A percentile compares a stretch with the other conserved stretches of the same genome.
These are phyloP conservation scores for Tolypocladium endophyticum DNA, from an alignment of 2,329 filamentous ascomycete species.

Conservation along the genomic window DNA sequence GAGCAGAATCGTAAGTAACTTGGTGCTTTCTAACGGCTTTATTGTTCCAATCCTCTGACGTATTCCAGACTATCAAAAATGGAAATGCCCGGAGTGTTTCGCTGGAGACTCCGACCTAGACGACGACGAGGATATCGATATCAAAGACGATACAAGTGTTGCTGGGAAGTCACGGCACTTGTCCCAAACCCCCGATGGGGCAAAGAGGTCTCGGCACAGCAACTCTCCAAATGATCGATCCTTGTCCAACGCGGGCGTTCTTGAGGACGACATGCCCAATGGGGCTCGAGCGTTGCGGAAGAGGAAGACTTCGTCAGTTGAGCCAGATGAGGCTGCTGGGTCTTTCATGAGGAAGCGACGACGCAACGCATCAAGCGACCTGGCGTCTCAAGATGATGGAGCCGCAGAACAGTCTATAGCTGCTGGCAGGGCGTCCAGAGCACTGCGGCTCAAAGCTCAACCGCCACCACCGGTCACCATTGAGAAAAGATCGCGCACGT, in stretches of 20 bases:
- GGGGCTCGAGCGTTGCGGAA: conserved; percentile 72
- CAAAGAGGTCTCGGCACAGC: conserved; percentile 42
- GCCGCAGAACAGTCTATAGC: conserved; percentile 18
- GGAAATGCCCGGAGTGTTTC: conserved; percentile 42
- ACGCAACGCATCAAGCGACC: conserved; percentile 35
- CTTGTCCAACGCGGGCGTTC: conserved; percentile 62
- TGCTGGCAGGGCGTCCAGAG: conserved; percentile 35
- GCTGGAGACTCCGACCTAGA: conserved; percentile 19
- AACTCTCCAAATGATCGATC: conserved; percentile 38
- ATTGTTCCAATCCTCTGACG: conserved; percentile 11
- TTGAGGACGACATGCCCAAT: conserved; percentile 64
- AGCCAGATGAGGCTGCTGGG: conserved; percentile 44
- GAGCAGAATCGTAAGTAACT: conserved; percentile 18
- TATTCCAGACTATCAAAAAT: conserved; percentile 28
- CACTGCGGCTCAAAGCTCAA: conserved; percentile 43
- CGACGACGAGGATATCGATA: conserved; percentile 20
- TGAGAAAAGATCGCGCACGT: conserved; percentile 23
- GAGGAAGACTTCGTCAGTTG: conserved; percentile 67
- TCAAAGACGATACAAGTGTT: conserved; percentile 11
- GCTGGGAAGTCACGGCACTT: conserved; percentile 10
- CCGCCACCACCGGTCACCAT: conserved; percentile 30
- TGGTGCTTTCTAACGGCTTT: not conserved
- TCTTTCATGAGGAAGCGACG: conserved; percentile 43
- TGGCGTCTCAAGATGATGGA: conserved; percentile 23
- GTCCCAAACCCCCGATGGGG: conserved; percentile 16